Percentiles rank a stretch among this genome's conserved stretches.
phyloP scores from a whole-genome alignment of 148 eudicot genomes.

The Heliosperma pusillum region DNA sequence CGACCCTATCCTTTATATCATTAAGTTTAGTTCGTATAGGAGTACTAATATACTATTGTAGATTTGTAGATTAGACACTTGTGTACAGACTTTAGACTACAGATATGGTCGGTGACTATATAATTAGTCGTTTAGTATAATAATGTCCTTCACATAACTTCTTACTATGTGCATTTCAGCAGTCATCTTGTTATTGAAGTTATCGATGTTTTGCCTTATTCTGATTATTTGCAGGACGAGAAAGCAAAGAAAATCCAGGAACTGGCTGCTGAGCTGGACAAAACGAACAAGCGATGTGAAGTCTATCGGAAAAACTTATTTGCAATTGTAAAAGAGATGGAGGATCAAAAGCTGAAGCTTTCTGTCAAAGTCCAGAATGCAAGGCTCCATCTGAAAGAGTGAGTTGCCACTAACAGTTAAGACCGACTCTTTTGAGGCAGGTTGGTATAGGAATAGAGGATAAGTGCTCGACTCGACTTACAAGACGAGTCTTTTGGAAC shows the following conservation, averaged over 20 bases:
- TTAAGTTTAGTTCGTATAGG: background rate
- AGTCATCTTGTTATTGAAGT: background rate
- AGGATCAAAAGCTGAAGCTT: conserved; percentile 43
- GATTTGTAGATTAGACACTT: background rate
- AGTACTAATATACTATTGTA: background rate
- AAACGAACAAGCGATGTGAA: conserved; percentile 35
- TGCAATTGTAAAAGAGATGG: conserved; percentile 39
- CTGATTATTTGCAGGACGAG: conserved; percentile 28
- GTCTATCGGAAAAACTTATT: conserved; percentile 38
- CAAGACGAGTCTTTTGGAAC: background rate
- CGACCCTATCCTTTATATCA: background rate
- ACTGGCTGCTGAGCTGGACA: conserved; percentile 34
- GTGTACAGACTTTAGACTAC: background rate
- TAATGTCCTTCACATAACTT: background rate
- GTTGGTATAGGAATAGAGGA: background rate
- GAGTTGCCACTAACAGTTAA: conserved; percentile 14
- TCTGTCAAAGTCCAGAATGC: conserved; percentile 48
- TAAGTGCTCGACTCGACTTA: background rate
- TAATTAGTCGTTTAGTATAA: background rate
- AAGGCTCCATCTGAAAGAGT: conserved; percentile 35
- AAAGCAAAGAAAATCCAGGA: conserved; percentile 34
- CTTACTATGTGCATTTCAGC: background rate
- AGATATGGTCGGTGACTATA: background rate
- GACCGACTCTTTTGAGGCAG: background rate
- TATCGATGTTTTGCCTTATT: background rate